These are phyloP conservation scores for Malassezia cuniculi DNA, from an alignment of 1,284 basidiomycete genomes.

Conservation along the genomic window DNA sequence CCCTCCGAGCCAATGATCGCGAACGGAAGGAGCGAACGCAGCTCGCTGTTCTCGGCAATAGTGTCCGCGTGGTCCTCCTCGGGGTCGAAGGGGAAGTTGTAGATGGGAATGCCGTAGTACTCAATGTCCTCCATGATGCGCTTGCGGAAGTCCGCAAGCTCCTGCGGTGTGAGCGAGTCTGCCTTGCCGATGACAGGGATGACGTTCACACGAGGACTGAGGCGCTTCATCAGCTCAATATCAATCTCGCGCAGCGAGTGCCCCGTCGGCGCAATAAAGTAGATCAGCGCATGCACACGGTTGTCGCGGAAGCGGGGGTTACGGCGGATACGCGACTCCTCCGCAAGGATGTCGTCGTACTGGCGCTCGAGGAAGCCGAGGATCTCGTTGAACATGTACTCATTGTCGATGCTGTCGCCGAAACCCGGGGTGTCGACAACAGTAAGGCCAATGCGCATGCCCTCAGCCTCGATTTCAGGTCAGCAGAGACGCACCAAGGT, in stretches of 20 bases:
- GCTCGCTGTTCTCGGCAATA: conserved; percentile 70
- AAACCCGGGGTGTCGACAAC: conserved; percentile 98
- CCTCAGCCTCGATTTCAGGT: conserved; percentile 91
- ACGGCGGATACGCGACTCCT: conserved; percentile 98
- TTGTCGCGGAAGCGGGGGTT: conserved; percentile 98
- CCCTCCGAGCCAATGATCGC: conserved; percentile 95
- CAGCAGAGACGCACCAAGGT: conserved; percentile 59
- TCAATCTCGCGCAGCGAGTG: conserved; percentile 90
- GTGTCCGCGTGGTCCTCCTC: conserved; percentile 98
- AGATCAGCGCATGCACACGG: conserved; percentile 71
- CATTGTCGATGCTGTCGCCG: conserved; percentile 97
- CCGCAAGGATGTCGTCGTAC: conserved; percentile 97
- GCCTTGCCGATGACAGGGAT: conserved; percentile 98
- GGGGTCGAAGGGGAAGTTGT: conserved; percentile 98
- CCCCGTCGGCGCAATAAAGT: conserved; percentile 92
- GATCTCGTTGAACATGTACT: conserved; percentile 63
- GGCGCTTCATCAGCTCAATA: conserved; percentile 54
- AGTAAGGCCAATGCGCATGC: conserved; percentile 90
- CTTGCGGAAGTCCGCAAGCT: conserved; percentile 75
- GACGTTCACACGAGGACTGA: conserved; percentile 63
- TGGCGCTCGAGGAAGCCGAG: conserved; percentile 93
- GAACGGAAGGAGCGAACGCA: conserved; percentile 56
- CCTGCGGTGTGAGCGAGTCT: conserved; percentile 63
- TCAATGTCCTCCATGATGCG: conserved; percentile 98
- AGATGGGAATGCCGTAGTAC: conserved; percentile 93